Conservation (phyloP, 108 stramenopile genomes). For the Cyclostephanos tholiformis region DNA sequence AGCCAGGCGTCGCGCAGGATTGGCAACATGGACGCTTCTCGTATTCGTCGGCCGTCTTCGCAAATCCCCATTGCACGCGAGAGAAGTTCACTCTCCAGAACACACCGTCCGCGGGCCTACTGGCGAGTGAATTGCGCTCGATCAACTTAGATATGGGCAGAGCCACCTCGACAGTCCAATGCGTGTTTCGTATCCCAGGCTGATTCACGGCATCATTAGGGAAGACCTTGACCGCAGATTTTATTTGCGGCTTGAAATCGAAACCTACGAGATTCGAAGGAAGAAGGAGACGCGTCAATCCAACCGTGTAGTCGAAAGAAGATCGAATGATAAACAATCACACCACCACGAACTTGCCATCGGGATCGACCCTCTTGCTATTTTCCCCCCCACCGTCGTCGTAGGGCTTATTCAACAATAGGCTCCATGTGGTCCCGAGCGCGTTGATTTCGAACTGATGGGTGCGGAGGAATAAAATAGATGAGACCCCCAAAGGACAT, state of each 20-base stretch:
- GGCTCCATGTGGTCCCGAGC: slow-evolving; percentile 83
- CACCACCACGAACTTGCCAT: slow-evolving; percentile 42
- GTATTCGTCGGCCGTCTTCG: slow-evolving; percentile 31
- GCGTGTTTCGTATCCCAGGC: slow-evolving; percentile 35
- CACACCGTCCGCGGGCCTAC: slow-evolving; percentile 30
- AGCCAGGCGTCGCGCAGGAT: slow-evolving; percentile 36
- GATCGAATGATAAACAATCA: background rate
- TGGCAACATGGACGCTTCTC: slow-evolving; percentile 43
- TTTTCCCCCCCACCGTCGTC: slow-evolving; percentile 78
- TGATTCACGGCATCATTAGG: slow-evolving; percentile 40
- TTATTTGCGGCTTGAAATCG: slow-evolving; percentile 65
- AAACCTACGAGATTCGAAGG: slow-evolving; percentile 50
- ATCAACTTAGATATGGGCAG: slow-evolving; percentile 45
- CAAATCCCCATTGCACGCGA: slow-evolving; percentile 51
- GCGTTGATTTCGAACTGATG: slow-evolving; percentile 82
- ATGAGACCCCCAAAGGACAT: background rate
- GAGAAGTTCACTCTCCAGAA: slow-evolving; percentile 54
- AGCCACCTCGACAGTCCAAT: slow-evolving; percentile 49
- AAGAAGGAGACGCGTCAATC: background rate
- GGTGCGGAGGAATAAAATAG: background rate
- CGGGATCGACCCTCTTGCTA: slow-evolving; percentile 70
- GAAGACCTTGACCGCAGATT: slow-evolving; percentile 33
- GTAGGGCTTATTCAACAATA: slow-evolving; percentile 87
- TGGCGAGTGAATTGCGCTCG: slow-evolving; percentile 24
- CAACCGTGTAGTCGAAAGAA: too few relatives aligned